phyloP scores from a whole-genome alignment of 1,139 yeast species.

The Yamadazyma songkhlaensis region DNA sequence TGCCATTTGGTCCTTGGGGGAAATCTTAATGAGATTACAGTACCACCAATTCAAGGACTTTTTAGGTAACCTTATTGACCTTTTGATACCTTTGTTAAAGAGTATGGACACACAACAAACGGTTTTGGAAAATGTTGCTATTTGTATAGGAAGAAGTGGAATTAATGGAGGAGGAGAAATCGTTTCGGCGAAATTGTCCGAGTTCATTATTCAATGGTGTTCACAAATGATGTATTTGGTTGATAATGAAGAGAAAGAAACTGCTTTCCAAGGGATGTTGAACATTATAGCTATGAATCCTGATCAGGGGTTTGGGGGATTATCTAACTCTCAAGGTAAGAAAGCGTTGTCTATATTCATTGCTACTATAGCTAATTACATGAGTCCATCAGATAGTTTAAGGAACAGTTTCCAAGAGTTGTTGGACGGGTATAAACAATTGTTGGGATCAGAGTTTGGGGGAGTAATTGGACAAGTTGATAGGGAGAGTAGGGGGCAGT shows the following conservation, averaged over 20 bases:
- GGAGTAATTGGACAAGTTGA: conserved; percentile 34
- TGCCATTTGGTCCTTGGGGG: conserved; percentile 94
- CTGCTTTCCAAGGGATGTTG: conserved; percentile 77
- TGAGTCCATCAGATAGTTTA: conserved; percentile 47
- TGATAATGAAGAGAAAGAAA: conserved; percentile 79
- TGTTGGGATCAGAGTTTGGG: conserved; percentile 41
- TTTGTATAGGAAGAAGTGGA: conserved; percentile 89
- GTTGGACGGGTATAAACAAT: conserved; percentile 43
- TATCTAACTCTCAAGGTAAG: conserved; percentile 43
- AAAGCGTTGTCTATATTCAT: conserved; percentile 55
- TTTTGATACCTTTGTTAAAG: conserved; percentile 64
- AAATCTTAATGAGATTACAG: conserved; percentile 63
- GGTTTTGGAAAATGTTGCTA: conserved; percentile 86
- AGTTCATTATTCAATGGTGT: conserved; percentile 66
- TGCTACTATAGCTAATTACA: conserved; percentile 62
- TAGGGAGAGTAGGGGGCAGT: conserved; percentile 23
- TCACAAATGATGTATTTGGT: conserved; percentile 58
- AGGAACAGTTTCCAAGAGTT: conserved; percentile 44
- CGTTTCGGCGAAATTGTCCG: conserved; percentile 51
- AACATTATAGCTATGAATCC: conserved; percentile 65
- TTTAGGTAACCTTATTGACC: conserved; percentile 52
- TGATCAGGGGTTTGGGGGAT: conserved; percentile 52
- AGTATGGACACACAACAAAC: conserved; percentile 57
- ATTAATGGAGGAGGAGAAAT: conserved; percentile 57
- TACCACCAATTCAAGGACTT: conserved; percentile 56